Conservation (phyloP, 208 protist genomes). For the Willaertia magna region DNA sequence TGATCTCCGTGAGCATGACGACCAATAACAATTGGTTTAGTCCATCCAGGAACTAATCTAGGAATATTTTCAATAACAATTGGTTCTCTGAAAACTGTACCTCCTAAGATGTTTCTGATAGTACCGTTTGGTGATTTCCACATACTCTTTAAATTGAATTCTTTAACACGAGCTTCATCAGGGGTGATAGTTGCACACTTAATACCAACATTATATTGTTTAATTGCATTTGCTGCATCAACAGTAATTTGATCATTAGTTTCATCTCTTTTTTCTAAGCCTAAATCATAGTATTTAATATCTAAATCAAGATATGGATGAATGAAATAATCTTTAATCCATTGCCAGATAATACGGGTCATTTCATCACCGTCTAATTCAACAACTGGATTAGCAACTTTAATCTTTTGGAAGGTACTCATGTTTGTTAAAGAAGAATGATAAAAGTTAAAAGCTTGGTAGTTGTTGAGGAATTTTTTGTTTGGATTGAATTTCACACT, state of each 20-base stretch:
- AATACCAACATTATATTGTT: conserved; percentile 82
- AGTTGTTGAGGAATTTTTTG: too few species aligned
- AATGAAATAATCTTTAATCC: conserved; percentile 93
- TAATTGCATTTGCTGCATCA: conserved; percentile 81
- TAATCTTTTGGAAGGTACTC: conserved; percentile 41
- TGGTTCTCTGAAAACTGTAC: conserved; percentile 93
- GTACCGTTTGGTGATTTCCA: conserved; percentile 96
- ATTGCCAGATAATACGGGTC: conserved; percentile 88
- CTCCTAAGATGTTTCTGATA: conserved; percentile 94
- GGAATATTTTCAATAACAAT: conserved; percentile 86
- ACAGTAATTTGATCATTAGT: conserved; percentile 88
- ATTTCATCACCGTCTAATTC: conserved; percentile 96
- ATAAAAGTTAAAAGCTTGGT: too few species aligned
- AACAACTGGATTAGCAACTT: conserved; percentile 75
- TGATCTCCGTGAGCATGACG: conserved; percentile 89
- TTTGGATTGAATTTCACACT: too few species aligned
- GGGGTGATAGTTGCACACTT: conserved; percentile 97
- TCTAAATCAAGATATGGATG: conserved; percentile 85
- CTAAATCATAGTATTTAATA: conserved; percentile 90
- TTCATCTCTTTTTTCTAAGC: conserved; percentile 73
- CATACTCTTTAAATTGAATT: conserved; percentile 93
- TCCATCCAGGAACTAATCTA: conserved; percentile 77
- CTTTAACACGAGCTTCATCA: conserved; percentile 85
- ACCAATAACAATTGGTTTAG: conserved; percentile 83
- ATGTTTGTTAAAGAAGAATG: background rate